A percentile compares a stretch with the other conserved stretches of the same genome.
These are phyloP conservation scores for Pyrenochaeta sp. DNA, from an alignment of 2,329 filamentous ascomycete genomes.

Conservation along the genomic window DNA sequence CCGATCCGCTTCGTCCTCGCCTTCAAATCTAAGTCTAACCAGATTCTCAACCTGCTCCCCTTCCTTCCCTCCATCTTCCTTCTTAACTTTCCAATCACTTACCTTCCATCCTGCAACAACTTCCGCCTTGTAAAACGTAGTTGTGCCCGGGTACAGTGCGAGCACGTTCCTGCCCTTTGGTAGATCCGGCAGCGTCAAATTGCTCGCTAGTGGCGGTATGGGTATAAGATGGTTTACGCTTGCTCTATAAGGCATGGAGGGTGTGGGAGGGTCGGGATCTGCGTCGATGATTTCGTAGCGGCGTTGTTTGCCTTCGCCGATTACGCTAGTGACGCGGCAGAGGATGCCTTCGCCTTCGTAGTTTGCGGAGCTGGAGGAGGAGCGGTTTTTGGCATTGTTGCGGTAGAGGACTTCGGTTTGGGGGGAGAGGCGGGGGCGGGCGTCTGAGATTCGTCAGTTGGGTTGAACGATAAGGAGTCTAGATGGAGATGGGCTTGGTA, in stretches of 20 bases:
- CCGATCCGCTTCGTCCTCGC: constrained; percentile 37
- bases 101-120: constrained; percentile 55
- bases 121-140: constrained; percentile 63
- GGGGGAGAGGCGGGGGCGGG: constrained; percentile 44
- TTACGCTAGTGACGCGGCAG: constrained; percentile 60
- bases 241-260: constrained; percentile 54
- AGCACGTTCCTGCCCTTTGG: constrained; percentile 55
- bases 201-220: constrained; percentile 54
- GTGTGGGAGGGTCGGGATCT: constrained; percentile 53
- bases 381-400: constrained; percentile 55
- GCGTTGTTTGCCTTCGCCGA: constrained; percentile 62
- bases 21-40: constrained; percentile 34
- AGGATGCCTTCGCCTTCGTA: constrained; percentile 61
- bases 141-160: constrained; percentile 61
- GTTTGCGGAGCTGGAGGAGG: constrained; percentile 26
- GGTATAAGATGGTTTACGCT: constrained; percentile 56
- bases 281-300: constrained; percentile 63
- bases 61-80: constrained; percentile 53
- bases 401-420: constrained; percentile 62
- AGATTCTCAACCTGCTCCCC: constrained; percentile 51
- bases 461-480: neutral
- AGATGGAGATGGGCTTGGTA: constrained; percentile 1
- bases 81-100: constrained; percentile 41
- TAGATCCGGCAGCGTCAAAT: constrained; percentile 53
- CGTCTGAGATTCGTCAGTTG: constrained; percentile 17